phyloP scores from a whole-genome alignment of 306 rosid species.

The Lathyrus aphaca region DNA sequence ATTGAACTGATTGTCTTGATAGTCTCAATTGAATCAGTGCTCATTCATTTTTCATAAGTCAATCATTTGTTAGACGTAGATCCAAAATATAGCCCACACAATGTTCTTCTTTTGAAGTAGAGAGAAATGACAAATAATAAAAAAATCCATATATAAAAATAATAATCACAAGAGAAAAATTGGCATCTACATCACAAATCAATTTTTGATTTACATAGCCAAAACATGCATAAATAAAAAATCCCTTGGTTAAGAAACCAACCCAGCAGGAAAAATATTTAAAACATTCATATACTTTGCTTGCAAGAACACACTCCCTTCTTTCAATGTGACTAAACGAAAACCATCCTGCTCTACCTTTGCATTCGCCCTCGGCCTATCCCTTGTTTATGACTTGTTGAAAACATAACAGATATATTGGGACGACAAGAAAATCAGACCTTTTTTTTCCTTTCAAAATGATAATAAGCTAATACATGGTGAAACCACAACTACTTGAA shows the following conservation, averaged over 20 bases:
- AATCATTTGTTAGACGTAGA: not conserved
- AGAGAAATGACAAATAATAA: conserved; percentile 18
- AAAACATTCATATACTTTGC: conserved; percentile 82
- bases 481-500: conserved; percentile 26
- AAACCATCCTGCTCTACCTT: conserved; percentile 86
- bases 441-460: not conserved
- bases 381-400: conserved; percentile 67
- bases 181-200: conserved; percentile 46
- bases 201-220: conserved; percentile 35
- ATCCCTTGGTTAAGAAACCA: conserved; percentile 37
- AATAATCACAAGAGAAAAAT: conserved; percentile 33
- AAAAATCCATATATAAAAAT: conserved; percentile 36
- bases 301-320: conserved; percentile 81
- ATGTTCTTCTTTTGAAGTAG: not conserved
- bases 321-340: conserved; percentile 71
- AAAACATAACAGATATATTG: conserved; percentile 20
- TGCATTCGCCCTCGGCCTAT: conserved; percentile 94
- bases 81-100: not conserved
- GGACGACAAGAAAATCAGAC: conserved; percentile 30
- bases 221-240: conserved; percentile 43
- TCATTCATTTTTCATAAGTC: not conserved
- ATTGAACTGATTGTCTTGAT: not conserved
- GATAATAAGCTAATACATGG: conserved; percentile 21
- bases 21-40: not conserved
- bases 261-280: conserved; percentile 24